Conservation (phyloP, 306 rosid genomes). For the Leucaena leucocephala region DNA sequence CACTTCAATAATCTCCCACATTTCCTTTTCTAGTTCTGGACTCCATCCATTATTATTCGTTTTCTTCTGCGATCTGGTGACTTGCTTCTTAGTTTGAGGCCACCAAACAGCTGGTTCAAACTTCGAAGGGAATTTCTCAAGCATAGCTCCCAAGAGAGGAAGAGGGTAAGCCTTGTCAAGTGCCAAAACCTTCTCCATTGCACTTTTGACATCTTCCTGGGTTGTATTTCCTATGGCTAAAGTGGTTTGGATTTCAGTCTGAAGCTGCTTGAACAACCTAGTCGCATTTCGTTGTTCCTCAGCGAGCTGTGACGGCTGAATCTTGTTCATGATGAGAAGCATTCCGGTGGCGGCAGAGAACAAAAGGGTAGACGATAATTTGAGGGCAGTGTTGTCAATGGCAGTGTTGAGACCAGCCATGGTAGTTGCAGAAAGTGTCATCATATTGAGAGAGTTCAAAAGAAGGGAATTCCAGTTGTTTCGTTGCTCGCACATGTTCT, state of each 20-base stretch:
- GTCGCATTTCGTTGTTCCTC: conserved; percentile 66
- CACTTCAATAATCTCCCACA: conserved; percentile 54
- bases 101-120: conserved; percentile 68
- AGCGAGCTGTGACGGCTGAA: conserved; percentile 70
- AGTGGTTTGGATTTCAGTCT: conserved; percentile 42
- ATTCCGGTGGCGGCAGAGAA: conserved; percentile 61
- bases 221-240: conserved; percentile 35
- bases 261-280: conserved; percentile 54
- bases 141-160: conserved; percentile 65
- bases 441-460: conserved; percentile 16
- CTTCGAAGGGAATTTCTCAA: conserved; percentile 55
- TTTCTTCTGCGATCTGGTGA: background rate
- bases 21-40: conserved; percentile 46
- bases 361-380: conserved; percentile 51
- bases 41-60: conserved; percentile 66
- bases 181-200: conserved; percentile 50
- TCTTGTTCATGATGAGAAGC: conserved; percentile 51
- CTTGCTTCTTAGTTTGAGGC: conserved; percentile 38
- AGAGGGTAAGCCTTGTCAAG: conserved; percentile 70
- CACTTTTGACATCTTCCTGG: conserved; percentile 41
- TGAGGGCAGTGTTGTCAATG: conserved; percentile 17
- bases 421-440: conserved; percentile 15
- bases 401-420: conserved; percentile 34
- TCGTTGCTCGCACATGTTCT: conserved; percentile 14
- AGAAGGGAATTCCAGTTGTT: conserved; percentile 31